phyloP scores from a whole-genome alignment of 2,329 filamentous ascomycete genomes.

The Microcyclosporella mali region DNA sequence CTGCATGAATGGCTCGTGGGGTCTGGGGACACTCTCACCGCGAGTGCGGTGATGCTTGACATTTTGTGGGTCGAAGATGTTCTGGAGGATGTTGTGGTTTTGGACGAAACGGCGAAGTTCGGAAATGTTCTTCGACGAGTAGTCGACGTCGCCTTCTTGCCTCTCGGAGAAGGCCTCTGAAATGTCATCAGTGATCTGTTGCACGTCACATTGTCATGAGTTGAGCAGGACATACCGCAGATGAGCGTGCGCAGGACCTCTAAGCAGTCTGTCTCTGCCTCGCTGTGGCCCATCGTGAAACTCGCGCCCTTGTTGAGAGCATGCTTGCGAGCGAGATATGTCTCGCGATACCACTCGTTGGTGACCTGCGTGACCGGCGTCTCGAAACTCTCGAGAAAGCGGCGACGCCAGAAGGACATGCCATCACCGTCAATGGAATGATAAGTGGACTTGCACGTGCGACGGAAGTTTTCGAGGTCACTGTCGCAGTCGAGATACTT shows the following conservation, averaged over 20 bases:
- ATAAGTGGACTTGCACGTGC: conserved; percentile 35
- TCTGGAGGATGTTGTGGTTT: conserved; percentile 4
- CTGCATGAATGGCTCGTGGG: conserved; percentile 14
- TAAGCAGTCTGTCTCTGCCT: conserved; percentile 32
- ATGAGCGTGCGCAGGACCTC: conserved; percentile 28
- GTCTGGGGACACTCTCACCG: background rate
- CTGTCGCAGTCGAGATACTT: conserved; percentile 35
- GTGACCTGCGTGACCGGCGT: conserved; percentile 10
- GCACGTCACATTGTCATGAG: no score
- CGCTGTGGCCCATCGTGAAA: conserved; percentile 24
- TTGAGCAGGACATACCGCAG: no score
- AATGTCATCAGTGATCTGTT: no score
- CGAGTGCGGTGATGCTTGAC: background rate
- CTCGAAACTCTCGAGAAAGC: conserved; percentile 41
- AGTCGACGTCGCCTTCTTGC: no score
- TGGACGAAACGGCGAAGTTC: conserved; percentile 2
- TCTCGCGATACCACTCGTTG: conserved; percentile 30
- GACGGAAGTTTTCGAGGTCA: conserved; percentile 39
- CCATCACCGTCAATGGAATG: conserved; percentile 37
- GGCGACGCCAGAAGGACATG: conserved; percentile 43
- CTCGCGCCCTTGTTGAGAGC: conserved; percentile 23
- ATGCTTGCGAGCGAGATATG: conserved; percentile 32
- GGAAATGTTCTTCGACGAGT: conserved; percentile 1
- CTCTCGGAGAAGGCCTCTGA: no score
- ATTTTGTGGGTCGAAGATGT: conserved; percentile 1